Percentiles rank a stretch among this genome's conserved stretches.
phyloP scores from a whole-genome alignment of 257 asterid species.

The Anisodus tanguticus region DNA sequence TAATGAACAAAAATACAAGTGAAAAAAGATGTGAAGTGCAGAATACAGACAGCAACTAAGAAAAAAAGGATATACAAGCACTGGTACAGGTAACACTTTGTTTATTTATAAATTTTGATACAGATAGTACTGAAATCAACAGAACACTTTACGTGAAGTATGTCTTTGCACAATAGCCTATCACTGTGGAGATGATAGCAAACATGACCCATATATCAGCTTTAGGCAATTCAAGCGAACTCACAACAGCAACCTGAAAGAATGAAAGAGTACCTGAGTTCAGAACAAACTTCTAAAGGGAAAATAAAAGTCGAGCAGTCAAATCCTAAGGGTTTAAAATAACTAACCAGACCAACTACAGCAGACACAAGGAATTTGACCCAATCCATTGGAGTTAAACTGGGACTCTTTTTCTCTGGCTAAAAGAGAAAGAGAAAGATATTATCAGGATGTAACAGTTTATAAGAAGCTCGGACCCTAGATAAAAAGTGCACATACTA shows the following conservation, averaged over 20 bases:
- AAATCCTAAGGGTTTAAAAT: conserved; percentile 24
- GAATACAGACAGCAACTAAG: neutral
- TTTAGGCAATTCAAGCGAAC: conserved; percentile 95
- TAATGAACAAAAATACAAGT: neutral
- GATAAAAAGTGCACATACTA: conserved; percentile 1
- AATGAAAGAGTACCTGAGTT: conserved; percentile 32
- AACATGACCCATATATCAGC: conserved; percentile 96
- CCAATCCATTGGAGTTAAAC: conserved; percentile 99
- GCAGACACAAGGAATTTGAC: conserved; percentile 91
- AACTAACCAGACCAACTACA: conserved; percentile 92
- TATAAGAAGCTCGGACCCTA: neutral
- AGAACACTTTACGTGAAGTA: conserved; percentile 85
- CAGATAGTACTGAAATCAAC: conserved; percentile 3
- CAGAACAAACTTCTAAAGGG: conserved; percentile 13
- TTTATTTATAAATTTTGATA: neutral
- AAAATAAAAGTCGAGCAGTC: conserved; percentile 25
- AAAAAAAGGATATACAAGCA: neutral
- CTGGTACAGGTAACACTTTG: neutral
- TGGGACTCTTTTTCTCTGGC: conserved; percentile 97
- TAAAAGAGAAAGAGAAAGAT: conserved; percentile 39
- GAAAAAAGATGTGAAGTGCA: neutral
- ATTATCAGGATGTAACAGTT: conserved; percentile 3
- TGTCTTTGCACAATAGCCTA: conserved; percentile 94
- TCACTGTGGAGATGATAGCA: conserved; percentile 89
- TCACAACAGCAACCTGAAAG: conserved; percentile 90